Base-by-base conservation (phyloP, 257 asterid species). In the Anisodus acutangulus region DNA sequence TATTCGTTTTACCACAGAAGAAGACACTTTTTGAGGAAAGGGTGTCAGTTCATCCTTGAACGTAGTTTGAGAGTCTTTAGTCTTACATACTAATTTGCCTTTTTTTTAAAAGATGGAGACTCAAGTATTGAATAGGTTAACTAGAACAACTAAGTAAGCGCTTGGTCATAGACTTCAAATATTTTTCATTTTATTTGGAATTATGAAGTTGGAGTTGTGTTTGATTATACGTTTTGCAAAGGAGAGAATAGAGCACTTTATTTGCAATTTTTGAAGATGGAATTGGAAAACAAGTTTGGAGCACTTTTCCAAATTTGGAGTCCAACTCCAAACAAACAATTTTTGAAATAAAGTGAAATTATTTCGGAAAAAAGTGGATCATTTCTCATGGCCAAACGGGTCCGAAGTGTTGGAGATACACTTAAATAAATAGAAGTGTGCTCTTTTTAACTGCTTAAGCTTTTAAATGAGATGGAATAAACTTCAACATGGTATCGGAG, bases 31-130 rank as follows among this genome's bases (percentile, higher is more conserved):
- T 74, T 49, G 80, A 74, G 43, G 8, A 12, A 74, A 19, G 6
- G 12, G 6, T 74, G 81, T 31, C 22, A 22, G 78, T 76, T 26
- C 81, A 51, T 51, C 63, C 13, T 51, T 76, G 13, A 76, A 12
- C 12, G 5, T 76, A 51, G 63, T 76, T 76, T 76, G 22, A 51
- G 22, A 76, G 81, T 51, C 47, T 49, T 51, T 76, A 37, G 62
- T 51, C 62, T 76, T 26, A 51, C 58, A 12, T 49, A 22, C 62
- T 43, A 74, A 74, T 47, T 74, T 74, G 81, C 49, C 5, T 41
- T 41, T 41, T 22, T 41, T 41, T 49, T 22, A 3, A n/a, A 47
- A 72, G 60, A 49, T 49, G 12, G 58, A 49, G 41, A 6, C 62
- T 49, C 62, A 74, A 16, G 22, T 70, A 70, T 49, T 70, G 54